Conservation (phyloP, 208 protist species). For the Wallacemonas rigidus region DNA sequence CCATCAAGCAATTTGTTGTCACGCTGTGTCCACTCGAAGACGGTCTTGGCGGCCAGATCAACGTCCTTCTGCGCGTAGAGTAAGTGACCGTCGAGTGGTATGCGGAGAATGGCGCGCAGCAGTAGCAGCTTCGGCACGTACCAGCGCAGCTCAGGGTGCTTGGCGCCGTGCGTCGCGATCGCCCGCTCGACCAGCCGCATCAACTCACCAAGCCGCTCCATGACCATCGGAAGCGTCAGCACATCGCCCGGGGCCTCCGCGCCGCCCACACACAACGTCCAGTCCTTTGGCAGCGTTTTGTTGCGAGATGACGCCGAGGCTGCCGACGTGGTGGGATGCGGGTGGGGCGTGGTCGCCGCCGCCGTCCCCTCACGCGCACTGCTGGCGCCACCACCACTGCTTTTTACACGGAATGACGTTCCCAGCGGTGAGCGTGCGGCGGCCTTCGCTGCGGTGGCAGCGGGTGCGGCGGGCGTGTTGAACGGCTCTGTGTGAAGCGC, state of each 20-base stretch:
- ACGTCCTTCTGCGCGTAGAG: conserved; percentile 46
- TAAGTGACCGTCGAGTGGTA: conserved; percentile 75
- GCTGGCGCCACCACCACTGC: background rate
- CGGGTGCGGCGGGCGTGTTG: conserved; percentile 23
- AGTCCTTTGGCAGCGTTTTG: conserved; percentile 20
- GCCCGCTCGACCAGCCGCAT: conserved; percentile 38
- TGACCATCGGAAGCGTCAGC: conserved; percentile 57
- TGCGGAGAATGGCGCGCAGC: conserved; percentile 68
- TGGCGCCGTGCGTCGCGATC: conserved; percentile 32
- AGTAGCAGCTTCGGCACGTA: conserved; percentile 73
- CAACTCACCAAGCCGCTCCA: conserved; percentile 73
- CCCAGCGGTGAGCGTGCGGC: conserved; percentile 1
- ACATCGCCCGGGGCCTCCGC: conserved; percentile 17
- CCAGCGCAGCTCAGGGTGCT: conserved; percentile 55
- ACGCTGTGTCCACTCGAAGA: conserved; percentile 45
- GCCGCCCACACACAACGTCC: conserved; percentile 47
- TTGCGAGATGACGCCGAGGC: background rate
- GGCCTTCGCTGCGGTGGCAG: background rate
- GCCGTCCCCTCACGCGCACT: no score
- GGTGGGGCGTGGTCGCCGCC: background rate
- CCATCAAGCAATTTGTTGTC: conserved; percentile 58
- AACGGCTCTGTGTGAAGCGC: conserved; percentile 67
- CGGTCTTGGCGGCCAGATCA: conserved; percentile 51
- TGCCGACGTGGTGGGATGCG: background rate
- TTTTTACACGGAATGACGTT: background rate